Percentiles rank a stretch among this genome's conserved stretches.
Conservation (phyloP, 75 land plant species). For the Cunninghamia lanceolata region DNA sequence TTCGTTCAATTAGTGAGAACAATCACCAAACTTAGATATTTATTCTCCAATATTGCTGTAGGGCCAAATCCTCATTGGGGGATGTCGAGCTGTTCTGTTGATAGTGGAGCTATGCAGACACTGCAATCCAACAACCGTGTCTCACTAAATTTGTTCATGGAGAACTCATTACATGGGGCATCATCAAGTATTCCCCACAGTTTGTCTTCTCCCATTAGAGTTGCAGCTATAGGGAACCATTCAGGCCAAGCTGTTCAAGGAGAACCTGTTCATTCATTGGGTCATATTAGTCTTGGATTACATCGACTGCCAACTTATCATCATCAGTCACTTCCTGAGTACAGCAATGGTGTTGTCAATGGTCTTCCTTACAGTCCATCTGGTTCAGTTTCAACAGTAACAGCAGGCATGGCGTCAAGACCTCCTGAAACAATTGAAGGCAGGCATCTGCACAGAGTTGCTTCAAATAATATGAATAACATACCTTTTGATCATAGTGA, state of each 20-base stretch:
- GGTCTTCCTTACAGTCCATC: slow-evolving; percentile 27
- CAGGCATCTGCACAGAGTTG: slow-evolving; percentile 30
- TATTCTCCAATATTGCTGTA: slow-evolving; percentile 15
- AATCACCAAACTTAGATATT: slow-evolving; percentile 7
- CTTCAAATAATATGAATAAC: slow-evolving; percentile 33
- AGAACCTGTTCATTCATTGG: slow-evolving; percentile 38
- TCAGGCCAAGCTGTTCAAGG: slow-evolving; percentile 27
- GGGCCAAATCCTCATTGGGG: slow-evolving; percentile 36
- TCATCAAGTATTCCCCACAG: slow-evolving; percentile 45
- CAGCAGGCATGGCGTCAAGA: slow-evolving; percentile 17
- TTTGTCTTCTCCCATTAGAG: slow-evolving; percentile 47
- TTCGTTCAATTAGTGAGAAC: neutral
- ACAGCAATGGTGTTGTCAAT: slow-evolving; percentile 42
- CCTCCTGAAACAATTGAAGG: slow-evolving; percentile 37
- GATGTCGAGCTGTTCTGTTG: slow-evolving; percentile 17
- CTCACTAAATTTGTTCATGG: slow-evolving; percentile 16
- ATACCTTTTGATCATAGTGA: slow-evolving; percentile 38
- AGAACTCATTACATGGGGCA: slow-evolving; percentile 28
- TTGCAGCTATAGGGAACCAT: slow-evolving; percentile 46
- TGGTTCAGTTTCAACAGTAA: slow-evolving; percentile 22
- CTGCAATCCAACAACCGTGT: slow-evolving; percentile 16
- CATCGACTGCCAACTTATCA: slow-evolving; percentile 46
- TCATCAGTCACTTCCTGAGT: slow-evolving; percentile 89
- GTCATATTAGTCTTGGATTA: slow-evolving; percentile 43
- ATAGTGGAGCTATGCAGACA: slow-evolving; percentile 29